Conservation (phyloP, 495 filamentous ascomycete genomes). For the Sordaria brevicollis region DNA sequence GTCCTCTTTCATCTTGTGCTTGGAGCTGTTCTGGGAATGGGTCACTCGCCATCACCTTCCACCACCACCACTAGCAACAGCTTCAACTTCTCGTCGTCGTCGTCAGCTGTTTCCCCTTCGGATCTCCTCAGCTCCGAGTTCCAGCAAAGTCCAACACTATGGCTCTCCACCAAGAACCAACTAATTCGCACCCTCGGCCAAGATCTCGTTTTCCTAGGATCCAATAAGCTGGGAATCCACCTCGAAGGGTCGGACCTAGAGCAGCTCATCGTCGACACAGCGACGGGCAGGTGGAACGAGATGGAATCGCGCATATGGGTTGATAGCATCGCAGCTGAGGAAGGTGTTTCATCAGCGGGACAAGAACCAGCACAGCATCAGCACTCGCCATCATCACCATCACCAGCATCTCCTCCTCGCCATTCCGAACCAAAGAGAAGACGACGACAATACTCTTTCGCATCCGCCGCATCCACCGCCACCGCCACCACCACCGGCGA, state of each 20-base stretch:
- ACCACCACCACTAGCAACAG: background rate
- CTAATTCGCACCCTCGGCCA: conserved; percentile 27
- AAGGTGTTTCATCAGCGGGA: background rate
- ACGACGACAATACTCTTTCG: background rate
- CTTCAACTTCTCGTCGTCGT: background rate
- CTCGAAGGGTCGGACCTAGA: conserved; percentile 16
- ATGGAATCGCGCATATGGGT: conserved; percentile 17
- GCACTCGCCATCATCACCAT: background rate
- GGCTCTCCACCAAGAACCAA: conserved; percentile 24
- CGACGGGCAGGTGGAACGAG: conserved; percentile 20
- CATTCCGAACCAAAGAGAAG: background rate
- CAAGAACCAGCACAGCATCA: background rate
- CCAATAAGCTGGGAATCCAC: conserved; percentile 18
- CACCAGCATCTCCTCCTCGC: background rate
- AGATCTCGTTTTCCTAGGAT: conserved; percentile 23
- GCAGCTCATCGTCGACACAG: conserved; percentile 21
- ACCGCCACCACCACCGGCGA: background rate
- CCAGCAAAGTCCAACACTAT: conserved; percentile 22
- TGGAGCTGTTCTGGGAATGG: conserved; percentile 17
- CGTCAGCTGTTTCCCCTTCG: background rate
- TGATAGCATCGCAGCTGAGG: background rate
- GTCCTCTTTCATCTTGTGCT: conserved; percentile 23
- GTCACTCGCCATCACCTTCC: conserved; percentile 1
- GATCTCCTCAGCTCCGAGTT: conserved; percentile 1
- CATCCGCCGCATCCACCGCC: background rate